phyloP scores from a whole-genome alignment of 108 stramenopile species.

The Nannochloropsis gaditana region DNA sequence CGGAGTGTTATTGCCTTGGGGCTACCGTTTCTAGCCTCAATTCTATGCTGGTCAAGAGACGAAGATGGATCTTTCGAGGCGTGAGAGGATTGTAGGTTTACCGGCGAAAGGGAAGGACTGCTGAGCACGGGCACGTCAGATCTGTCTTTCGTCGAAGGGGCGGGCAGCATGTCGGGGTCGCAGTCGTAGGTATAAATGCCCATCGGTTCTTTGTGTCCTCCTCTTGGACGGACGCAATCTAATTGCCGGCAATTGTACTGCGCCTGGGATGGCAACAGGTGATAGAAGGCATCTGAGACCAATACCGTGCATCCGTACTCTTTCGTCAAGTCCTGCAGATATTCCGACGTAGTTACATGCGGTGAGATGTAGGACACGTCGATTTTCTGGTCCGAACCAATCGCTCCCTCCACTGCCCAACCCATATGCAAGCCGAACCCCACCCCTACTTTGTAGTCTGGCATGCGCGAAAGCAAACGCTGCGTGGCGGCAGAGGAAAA shows the following conservation, averaged over 20 bases:
- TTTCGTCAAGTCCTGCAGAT: slow-evolving; percentile 80
- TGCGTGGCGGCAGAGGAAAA: slow-evolving; percentile 29
- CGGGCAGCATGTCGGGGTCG: neutral
- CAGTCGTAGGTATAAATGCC: neutral
- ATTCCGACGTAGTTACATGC: slow-evolving; percentile 77
- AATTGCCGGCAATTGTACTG: slow-evolving; percentile 66
- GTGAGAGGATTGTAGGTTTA: neutral
- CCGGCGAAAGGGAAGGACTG: no score
- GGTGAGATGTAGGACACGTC: slow-evolving; percentile 88
- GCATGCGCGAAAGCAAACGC: slow-evolving; percentile 27
- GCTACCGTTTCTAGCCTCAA: neutral
- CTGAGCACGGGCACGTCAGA: no score
- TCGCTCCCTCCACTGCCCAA: slow-evolving; percentile 97
- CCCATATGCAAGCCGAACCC: slow-evolving; percentile 91
- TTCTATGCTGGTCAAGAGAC: neutral
- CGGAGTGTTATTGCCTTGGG: neutral
- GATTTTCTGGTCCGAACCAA: slow-evolving; percentile 81
- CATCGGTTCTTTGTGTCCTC: neutral
- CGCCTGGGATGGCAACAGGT: slow-evolving; percentile 62
- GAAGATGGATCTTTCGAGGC: neutral
- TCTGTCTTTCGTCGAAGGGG: neutral
- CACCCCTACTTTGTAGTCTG: slow-evolving; percentile 52
- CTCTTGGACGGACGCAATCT: slow-evolving; percentile 48
- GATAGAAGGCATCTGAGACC: slow-evolving; percentile 76
- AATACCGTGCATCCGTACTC: slow-evolving; percentile 70